These are phyloP conservation scores for Chenopodium quinoa DNA, from an alignment of 148 eudicot genomes.

Conservation along the genomic window DNA sequence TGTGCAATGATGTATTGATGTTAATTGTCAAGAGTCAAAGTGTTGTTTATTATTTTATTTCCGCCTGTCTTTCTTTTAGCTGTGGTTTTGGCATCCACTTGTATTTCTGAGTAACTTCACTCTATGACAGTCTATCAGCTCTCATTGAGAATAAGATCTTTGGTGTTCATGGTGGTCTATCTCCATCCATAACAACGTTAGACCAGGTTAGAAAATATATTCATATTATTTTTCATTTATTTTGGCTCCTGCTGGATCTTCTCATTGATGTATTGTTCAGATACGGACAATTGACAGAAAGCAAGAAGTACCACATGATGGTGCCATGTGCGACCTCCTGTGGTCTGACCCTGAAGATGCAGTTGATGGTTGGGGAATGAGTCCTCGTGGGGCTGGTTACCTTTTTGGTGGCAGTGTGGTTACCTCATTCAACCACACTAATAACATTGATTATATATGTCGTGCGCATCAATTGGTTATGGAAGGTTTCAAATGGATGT, in stretches of 20 bases:
- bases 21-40: not conserved
- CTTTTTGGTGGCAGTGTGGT: slow-evolving; percentile 79
- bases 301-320: slow-evolving; percentile 96
- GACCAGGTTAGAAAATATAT: slow-evolving; percentile 63
- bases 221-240: not conserved
- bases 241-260: not conserved
- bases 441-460: slow-evolving; percentile 79
- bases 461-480: slow-evolving; percentile 95
- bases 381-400: slow-evolving; percentile 97
- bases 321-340: slow-evolving; percentile 95
- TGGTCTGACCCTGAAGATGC: slow-evolving; percentile 97
- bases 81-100: not conserved
- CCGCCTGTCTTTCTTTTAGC: not conserved
- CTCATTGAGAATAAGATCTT: slow-evolving; percentile 92
- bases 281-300: slow-evolving; percentile 86
- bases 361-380: slow-evolving; percentile 89
- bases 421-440: slow-evolving; percentile 65
- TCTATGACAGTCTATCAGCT: slow-evolving; percentile 72
- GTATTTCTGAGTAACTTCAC: slow-evolving; percentile 12
- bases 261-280: slow-evolving; percentile 36
- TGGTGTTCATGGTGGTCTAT: slow-evolving; percentile 93
- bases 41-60: not conserved
- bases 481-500: slow-evolving; percentile 99
- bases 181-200: slow-evolving; percentile 70
- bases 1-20: not conserved